Evolutionary conservation across 345 rosid genomes (phyloP), one percentile per base, ranked within the genome.

Genomic region (Populus simonii): DNA sequence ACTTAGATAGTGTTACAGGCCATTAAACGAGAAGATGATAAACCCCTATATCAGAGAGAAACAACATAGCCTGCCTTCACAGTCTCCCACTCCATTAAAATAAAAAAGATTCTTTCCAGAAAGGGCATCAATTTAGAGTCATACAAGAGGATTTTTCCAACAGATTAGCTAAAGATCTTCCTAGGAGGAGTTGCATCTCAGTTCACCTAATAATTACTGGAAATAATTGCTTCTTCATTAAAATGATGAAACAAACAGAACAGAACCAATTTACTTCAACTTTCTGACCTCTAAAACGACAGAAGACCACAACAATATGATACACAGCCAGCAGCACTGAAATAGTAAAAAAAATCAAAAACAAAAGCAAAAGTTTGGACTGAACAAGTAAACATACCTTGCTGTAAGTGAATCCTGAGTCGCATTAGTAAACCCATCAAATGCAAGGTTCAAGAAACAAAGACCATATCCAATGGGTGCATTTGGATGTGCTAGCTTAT

Each of bases 351-450:
- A 25, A 33, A 66, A 57, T 41, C 27, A 41, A 9, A 11, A 43
- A 2, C 13, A 51, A 66, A 35, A 9, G 3, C 29, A 13, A 23
- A 22, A 17, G 25, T 23, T 53, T 17, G n/a, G 18, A 20, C 7
- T 53, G 59, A 20, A 53, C n/a, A 7, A 6, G 7, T 20, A 53
- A 8, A 41, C 79, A 76, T 85, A 92, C 99, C 99, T 88, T 27
- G 86, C 89, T 16, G 86, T 89, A 49, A 96, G 87, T 35, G 99
- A 96, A 87, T 96, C 99, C 82, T 96, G 99, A 36, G 98, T 96
- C 36, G 99, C 98, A 43, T 96, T 96, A 75, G 99, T 96, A 82
- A 93, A 96, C 78, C 99, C 99, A 77, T 96, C 99, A 84, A 96
- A 94, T 78, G 93, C 92, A 53, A 96, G 97, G 85, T 96, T 96